Evolutionary conservation across 768 basidiomycete genomes (phyloP).

Genomic region (Auricularia sp.): DNA sequence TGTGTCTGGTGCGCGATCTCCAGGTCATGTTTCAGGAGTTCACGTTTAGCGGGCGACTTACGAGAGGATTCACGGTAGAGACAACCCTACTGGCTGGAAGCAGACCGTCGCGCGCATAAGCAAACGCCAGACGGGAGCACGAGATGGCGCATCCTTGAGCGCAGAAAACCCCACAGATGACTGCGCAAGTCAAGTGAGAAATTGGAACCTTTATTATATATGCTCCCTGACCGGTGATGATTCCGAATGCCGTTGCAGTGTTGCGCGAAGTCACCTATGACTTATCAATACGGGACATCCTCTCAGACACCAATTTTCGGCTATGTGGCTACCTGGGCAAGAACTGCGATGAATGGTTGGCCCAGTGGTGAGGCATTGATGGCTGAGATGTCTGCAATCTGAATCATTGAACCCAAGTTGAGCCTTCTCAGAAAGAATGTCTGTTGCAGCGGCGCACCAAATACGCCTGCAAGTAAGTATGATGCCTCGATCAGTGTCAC

Average conservation of each 20-base stretch:
- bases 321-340: background rate
- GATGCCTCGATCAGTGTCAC: background rate
- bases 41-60: background rate
- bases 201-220: too few relatives aligned
- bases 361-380: constrained; percentile 1
- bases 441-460: background rate
- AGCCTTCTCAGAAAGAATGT: background rate
- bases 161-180: constrained; percentile 2
- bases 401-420: background rate
- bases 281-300: background rate
- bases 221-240: background rate
- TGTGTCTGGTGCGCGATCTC: background rate
- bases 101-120: constrained; percentile 10
- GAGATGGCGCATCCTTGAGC: constrained; percentile 7
- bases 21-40: background rate
- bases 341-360: constrained; percentile 7
- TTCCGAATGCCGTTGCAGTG: background rate
- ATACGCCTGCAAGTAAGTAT: background rate
- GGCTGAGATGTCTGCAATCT: constrained; percentile 2
- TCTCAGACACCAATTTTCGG: too few relatives aligned
- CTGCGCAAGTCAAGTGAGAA: background rate
- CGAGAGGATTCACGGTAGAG: background rate
- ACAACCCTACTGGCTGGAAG: background rate
- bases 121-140: constrained; percentile 7
- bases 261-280: background rate